phyloP scores from a whole-genome alignment of 2,329 filamentous ascomycete genomes.

The Dactylellina drechsleri region DNA sequence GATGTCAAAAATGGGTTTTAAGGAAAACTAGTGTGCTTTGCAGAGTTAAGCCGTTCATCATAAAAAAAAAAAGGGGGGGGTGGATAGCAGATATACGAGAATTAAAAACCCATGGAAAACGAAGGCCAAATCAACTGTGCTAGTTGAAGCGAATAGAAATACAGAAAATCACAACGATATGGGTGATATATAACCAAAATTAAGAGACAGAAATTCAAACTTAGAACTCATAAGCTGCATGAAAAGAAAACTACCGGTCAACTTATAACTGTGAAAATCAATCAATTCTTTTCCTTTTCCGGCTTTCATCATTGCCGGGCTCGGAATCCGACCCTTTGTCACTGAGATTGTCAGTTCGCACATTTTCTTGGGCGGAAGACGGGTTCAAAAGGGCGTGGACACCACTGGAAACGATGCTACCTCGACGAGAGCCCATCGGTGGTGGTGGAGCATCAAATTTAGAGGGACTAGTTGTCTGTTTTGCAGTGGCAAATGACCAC shows the following conservation, averaged over 20 bases:
- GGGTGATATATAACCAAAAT: neutral
- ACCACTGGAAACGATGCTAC: constrained; percentile 59
- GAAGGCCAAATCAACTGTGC: neutral
- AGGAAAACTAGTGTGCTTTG: neutral
- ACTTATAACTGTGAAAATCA: constrained; percentile 1
- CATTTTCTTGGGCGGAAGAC: constrained; percentile 45
- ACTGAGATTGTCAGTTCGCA: constrained; percentile 45
- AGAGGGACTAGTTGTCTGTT: constrained; percentile 47
- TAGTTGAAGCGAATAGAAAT: constrained; percentile 5
- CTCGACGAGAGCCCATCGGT: constrained; percentile 58
- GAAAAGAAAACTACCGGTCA: neutral
- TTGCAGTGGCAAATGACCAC: constrained; percentile 56
- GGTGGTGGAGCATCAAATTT: constrained; percentile 56
- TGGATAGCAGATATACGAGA: neutral
- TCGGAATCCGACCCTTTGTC: constrained; percentile 52
- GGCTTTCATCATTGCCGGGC: constrained; percentile 39
- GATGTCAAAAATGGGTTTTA: constrained; percentile 5
- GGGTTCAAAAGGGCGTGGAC: constrained; percentile 60
- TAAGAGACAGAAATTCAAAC: neutral
- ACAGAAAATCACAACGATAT: neutral
- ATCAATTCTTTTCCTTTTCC: constrained; percentile 50
- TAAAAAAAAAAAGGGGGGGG: constrained; percentile 8
- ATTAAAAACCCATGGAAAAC: neutral
- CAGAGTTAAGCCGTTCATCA: neutral
- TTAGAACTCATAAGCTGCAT: neutral